phyloP scores from a whole-genome alignment of 2,329 filamentous ascomycete genomes.

The Hypocrella siamensis region DNA sequence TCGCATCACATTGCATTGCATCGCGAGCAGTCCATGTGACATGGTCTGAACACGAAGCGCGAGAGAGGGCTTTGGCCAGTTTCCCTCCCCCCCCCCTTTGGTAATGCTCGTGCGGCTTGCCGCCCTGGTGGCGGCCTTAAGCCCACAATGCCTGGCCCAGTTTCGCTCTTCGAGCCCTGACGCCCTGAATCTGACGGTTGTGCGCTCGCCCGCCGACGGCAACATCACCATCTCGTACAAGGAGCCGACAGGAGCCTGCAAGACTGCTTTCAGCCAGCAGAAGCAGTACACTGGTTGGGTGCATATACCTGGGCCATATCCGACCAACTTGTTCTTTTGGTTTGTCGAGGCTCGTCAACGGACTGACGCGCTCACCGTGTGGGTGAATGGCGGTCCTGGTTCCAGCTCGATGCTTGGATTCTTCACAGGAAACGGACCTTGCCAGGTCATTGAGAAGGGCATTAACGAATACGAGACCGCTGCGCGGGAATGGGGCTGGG shows the following conservation, averaged over 20 bases:
- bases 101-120: constrained; percentile 7
- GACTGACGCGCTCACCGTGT: constrained; percentile 35
- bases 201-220: constrained; percentile 45
- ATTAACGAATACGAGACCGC: constrained; percentile 35
- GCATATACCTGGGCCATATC: constrained; percentile 37
- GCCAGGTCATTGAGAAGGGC: constrained; percentile 30
- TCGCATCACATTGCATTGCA: too few species aligned
- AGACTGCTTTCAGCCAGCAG: constrained; percentile 47
- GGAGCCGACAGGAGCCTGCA: constrained; percentile 42
- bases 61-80: too few species aligned
- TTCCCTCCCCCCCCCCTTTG: neutral
- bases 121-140: constrained; percentile 5
- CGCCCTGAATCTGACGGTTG: constrained; percentile 31
- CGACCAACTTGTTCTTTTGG: constrained; percentile 37
- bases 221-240: constrained; percentile 56
- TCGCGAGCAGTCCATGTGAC: too few species aligned
- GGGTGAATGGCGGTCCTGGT: constrained; percentile 54
- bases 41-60: too few species aligned
- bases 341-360: constrained; percentile 28
- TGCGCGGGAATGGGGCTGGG: constrained; percentile 49
- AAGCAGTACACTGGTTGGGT: constrained; percentile 60
- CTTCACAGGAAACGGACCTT: constrained; percentile 44
- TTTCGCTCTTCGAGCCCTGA: constrained; percentile 15
- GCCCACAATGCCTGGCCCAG: constrained; percentile 12
- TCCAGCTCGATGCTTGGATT: constrained; percentile 49